Evolutionary conservation across 768 basidiomycete species (phyloP).

Genomic region (Boletus vermiculosoides): DNA sequence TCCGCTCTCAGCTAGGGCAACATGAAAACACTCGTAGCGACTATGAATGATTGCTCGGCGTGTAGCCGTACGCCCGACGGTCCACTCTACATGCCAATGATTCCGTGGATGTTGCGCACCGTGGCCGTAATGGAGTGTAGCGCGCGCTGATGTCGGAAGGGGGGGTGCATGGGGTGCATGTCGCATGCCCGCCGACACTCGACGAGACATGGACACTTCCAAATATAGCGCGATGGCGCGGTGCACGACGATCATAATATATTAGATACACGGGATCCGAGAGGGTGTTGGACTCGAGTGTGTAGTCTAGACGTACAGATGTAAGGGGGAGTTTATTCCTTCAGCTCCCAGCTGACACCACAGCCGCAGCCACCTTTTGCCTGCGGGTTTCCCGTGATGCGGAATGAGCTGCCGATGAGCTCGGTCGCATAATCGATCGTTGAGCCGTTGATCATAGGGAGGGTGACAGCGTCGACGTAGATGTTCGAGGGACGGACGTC

Average conservation of each 20-base stretch:
- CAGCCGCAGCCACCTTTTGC: slow-evolving; percentile 94
- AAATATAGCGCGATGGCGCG: no score
- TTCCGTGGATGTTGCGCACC: no score
- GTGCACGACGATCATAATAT: no score
- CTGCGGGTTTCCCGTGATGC: slow-evolving; percentile 82
- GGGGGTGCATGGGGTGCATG: no score
- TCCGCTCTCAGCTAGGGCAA: no score
- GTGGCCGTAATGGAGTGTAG: no score
- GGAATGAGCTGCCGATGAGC: slow-evolving; percentile 90
- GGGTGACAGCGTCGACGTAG: slow-evolving; percentile 82
- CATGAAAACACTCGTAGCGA: no score
- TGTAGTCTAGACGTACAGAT: not conserved
- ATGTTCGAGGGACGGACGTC: slow-evolving; percentile 70
- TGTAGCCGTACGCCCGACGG: no score
- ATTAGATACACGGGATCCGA: not conserved
- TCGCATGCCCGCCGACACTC: no score
- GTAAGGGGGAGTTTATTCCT: not conserved
- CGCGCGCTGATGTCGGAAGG: no score
- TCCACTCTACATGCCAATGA: no score
- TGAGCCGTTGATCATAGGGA: slow-evolving; percentile 82
- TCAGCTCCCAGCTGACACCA: slow-evolving; percentile 84
- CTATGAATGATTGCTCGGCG: no score
- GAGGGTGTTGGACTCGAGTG: not conserved
- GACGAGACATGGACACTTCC: not conserved
- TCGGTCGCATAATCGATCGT: slow-evolving; percentile 92